Conservation (phyloP, 148 eudicot genomes). For the Arbutus unedo region DNA sequence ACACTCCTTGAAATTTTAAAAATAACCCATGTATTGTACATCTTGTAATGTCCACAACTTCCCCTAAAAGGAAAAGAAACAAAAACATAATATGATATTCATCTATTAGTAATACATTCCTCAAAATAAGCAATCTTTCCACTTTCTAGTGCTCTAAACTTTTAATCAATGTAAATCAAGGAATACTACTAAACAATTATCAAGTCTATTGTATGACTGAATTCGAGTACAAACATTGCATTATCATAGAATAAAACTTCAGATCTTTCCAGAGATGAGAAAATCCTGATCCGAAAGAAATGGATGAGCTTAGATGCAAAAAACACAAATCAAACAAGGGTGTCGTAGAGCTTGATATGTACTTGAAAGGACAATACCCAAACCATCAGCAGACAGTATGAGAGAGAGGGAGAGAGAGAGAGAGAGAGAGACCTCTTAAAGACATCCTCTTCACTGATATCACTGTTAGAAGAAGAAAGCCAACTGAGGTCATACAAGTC, state of each 20-base stretch:
- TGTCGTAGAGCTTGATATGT: not conserved
- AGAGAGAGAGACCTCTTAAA: slow-evolving; percentile 46
- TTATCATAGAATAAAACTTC: not conserved
- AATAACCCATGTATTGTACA: not conserved
- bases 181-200: not conserved
- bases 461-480: slow-evolving; percentile 48
- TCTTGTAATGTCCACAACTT: not conserved
- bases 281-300: not conserved
- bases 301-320: not conserved
- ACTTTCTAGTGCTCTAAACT: not conserved
- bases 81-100: not conserved
- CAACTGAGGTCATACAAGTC: slow-evolving; percentile 50
- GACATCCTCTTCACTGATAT: slow-evolving; percentile 62
- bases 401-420: not conserved
- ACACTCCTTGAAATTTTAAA: not conserved
- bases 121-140: not conserved
- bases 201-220: not conserved
- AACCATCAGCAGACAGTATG: not conserved
- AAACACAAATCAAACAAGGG: not conserved
- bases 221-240: not conserved
- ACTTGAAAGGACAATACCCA: not conserved
- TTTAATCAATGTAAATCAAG: not conserved
- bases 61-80: not conserved
- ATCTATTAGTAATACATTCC: not conserved
- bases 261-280: not conserved